These are phyloP conservation scores for Phallus indusiatus DNA, from an alignment of 768 basidiomycete species.

Conservation along the genomic window DNA sequence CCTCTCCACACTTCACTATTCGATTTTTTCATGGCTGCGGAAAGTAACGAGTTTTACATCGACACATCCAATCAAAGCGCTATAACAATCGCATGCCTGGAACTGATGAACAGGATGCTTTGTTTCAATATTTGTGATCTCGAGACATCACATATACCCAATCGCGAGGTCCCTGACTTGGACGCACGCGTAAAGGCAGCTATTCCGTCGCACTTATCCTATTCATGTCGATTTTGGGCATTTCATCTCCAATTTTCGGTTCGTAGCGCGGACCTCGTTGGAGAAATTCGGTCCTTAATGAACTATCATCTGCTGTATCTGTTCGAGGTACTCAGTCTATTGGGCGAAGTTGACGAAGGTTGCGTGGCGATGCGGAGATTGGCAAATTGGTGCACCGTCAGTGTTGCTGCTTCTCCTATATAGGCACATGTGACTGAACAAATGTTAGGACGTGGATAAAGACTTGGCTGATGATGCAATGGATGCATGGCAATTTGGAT, in stretches of 20 bases:
- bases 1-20: slow-evolving; percentile 20
- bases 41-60: slow-evolving; percentile 7
- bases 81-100: slow-evolving; percentile 18
- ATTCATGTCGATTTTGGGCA: slow-evolving; percentile 28
- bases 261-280: slow-evolving; percentile 10
- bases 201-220: slow-evolving; percentile 25
- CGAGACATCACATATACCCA: slow-evolving; percentile 20
- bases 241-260: slow-evolving; percentile 16
- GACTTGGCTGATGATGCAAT: slow-evolving; percentile 4
- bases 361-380: slow-evolving; percentile 10
- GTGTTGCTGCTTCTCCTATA: not conserved
- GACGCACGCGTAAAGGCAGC: slow-evolving; percentile 11
- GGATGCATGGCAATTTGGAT: slow-evolving; percentile 24
- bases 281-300: slow-evolving; percentile 15
- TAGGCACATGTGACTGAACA: not conserved
- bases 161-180: slow-evolving; percentile 19
- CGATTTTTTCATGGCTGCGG: slow-evolving; percentile 18
- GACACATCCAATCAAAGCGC: slow-evolving; percentile 11
- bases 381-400: not conserved
- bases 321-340: slow-evolving; percentile 29
- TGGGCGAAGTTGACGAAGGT: slow-evolving; percentile 14
- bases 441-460: slow-evolving; percentile 1
- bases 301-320: slow-evolving; percentile 25
- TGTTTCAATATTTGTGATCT: slow-evolving; percentile 29
- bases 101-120: slow-evolving; percentile 21